Evolutionary conservation across 2,329 filamentous ascomycete genomes (phyloP).

Genomic region (Cordyceps cicadae): DNA sequence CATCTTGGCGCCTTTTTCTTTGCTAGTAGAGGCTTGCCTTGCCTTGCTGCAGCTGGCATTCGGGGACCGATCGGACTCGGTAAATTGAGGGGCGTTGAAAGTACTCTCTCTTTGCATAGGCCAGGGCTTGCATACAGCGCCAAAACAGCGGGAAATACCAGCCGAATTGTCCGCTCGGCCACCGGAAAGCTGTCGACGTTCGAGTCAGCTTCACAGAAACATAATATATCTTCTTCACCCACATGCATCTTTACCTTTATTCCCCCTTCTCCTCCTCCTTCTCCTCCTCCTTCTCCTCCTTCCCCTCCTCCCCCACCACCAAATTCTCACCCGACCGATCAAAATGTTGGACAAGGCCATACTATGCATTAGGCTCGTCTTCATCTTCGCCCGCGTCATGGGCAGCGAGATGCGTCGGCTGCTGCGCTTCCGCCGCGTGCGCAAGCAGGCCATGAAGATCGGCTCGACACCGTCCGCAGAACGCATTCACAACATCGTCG

Average conservation of each 20-base stretch:
- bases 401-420: conserved; percentile 17
- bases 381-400: conserved; percentile 20
- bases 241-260: too few species aligned
- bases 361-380: conserved; percentile 23
- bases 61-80: conserved; percentile 8
- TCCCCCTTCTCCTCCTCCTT: too few species aligned
- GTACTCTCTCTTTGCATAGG: too few species aligned
- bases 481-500: conserved; percentile 38
- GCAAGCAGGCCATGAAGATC: conserved; percentile 6
- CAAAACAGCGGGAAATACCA: background rate
- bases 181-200: background rate
- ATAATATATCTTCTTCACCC: background rate
- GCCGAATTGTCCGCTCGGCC: background rate
- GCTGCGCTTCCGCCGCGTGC: conserved; percentile 13
- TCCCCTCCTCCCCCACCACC: background rate
- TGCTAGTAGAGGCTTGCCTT: background rate
- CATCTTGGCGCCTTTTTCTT: background rate
- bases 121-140: background rate
- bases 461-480: conserved; percentile 14
- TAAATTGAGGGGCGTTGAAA: conserved; percentile 4
- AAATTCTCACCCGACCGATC: too few species aligned
- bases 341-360: conserved; percentile 23
- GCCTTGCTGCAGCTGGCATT: background rate
- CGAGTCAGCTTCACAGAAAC: background rate
- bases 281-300: too few species aligned